Evolutionary conservation across 495 filamentous ascomycete genomes (phyloP).

Genomic region (Paragyromitra xinjiangensis): DNA sequence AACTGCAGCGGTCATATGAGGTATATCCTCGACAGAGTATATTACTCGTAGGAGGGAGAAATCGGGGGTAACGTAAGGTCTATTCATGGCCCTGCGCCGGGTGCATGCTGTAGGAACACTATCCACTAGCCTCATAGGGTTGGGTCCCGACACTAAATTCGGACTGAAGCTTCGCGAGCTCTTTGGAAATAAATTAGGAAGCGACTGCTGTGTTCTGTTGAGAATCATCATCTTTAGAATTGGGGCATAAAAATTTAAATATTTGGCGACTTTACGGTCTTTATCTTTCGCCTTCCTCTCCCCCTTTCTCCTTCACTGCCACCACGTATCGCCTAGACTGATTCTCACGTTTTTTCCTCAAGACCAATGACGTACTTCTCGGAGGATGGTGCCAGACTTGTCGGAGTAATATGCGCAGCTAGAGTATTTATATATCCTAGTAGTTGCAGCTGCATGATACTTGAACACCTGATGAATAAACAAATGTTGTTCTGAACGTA

Average conservation of each 20-base stretch:
- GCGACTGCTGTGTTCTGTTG: not conserved
- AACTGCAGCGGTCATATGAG: conserved; percentile 26
- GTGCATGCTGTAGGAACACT: conserved; percentile 32
- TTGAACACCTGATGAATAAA: conserved; percentile 4
- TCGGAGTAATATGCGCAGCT: not conserved
- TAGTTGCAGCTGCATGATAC: not conserved
- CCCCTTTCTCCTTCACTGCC: not conserved
- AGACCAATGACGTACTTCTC: not conserved
- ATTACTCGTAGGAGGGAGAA: conserved; percentile 35
- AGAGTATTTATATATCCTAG: conserved; percentile 11
- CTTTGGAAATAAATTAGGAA: not conserved
- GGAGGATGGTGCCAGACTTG: conserved; percentile 5
- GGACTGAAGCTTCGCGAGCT: conserved; percentile 26
- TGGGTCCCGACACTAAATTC: conserved; percentile 37
- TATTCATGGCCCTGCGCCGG: conserved; percentile 42
- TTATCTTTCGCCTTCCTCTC: not conserved
- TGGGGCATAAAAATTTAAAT: not conserved
- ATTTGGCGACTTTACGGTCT: not conserved
- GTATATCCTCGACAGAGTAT: conserved; percentile 26
- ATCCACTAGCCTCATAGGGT: conserved; percentile 36
- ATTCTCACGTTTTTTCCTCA: not conserved
- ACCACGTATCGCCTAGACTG: conserved; percentile 4
- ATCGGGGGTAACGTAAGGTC: conserved; percentile 29
- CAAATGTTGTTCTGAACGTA: conserved; percentile 1
- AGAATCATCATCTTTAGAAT: not conserved